These are phyloP conservation scores for Polymyxa betae DNA, from an alignment of 208 protist genomes.

Conservation along the genomic window DNA sequence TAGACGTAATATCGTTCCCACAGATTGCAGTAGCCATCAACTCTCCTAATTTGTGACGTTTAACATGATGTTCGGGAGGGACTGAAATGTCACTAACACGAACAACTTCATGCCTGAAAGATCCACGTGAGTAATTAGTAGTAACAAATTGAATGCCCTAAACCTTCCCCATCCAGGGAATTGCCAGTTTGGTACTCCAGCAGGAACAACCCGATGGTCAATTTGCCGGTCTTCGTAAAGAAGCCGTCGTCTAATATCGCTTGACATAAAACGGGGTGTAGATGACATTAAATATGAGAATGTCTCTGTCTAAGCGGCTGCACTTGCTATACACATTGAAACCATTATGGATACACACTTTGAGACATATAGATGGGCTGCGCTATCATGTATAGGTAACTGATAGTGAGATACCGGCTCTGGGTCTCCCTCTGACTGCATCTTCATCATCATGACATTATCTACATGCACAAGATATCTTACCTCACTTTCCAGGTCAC, in stretches of 20 bases:
- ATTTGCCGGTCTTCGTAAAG: conserved; percentile 4
- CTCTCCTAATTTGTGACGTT: conserved; percentile 11
- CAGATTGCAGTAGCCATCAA: neutral
- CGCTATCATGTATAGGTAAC: too few species aligned
- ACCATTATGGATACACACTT: too few species aligned
- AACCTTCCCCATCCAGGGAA: conserved; percentile 33
- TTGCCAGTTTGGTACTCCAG: neutral
- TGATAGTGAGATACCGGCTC: too few species aligned
- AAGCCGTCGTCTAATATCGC: neutral
- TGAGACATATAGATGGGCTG: too few species aligned
- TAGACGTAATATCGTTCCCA: conserved; percentile 45
- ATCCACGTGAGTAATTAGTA: neutral
- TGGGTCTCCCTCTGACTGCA: too few species aligned
- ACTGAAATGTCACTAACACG: neutral
- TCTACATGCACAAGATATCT: too few species aligned
- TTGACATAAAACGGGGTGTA: neutral
- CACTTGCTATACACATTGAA: too few species aligned
- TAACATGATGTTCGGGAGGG: neutral
- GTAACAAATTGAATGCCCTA: neutral
- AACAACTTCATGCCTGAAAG: neutral
- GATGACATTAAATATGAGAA: too few species aligned
- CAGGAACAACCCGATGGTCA: neutral
- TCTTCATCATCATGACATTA: too few species aligned
- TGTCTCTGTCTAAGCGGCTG: too few species aligned
- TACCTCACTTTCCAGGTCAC: too few species aligned